phyloP scores from a whole-genome alignment of 176 grass and related monocot genomes.

The Raddia guianensis region DNA sequence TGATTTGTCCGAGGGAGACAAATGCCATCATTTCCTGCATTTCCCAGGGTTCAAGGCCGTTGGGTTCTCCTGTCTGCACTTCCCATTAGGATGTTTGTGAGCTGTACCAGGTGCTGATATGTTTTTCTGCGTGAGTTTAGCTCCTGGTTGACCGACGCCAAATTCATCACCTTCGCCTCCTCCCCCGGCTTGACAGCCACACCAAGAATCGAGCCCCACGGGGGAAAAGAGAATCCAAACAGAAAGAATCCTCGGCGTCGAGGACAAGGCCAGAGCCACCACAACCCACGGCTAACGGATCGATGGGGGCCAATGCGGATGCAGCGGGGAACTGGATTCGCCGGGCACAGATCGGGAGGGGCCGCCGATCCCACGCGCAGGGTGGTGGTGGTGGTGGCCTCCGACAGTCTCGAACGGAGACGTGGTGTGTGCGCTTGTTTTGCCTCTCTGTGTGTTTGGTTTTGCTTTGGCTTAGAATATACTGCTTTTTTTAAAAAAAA shows the following conservation, averaged over 20 bases:
- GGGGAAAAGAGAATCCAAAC: too few relatives aligned
- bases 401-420: slow-evolving; percentile 31
- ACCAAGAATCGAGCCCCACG: too few relatives aligned
- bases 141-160: too few relatives aligned
- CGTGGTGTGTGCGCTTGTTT: background rate
- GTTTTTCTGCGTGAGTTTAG: slow-evolving; percentile 17
- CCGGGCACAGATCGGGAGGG: slow-evolving; percentile 20
- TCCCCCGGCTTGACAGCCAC: too few relatives aligned
- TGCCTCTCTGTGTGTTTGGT: background rate
- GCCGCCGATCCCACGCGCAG: background rate
- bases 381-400: slow-evolving; percentile 9
- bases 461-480: slow-evolving; percentile 45
- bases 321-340: background rate
- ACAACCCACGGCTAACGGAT: slow-evolving; percentile 19
- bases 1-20: background rate
- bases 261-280: slow-evolving; percentile 15
- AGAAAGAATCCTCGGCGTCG: background rate
- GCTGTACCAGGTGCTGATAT: slow-evolving; percentile 14
- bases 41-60: background rate
- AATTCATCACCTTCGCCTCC: too few relatives aligned
- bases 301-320: slow-evolving; percentile 15
- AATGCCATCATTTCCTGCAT: background rate
- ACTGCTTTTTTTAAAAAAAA: too few relatives aligned
- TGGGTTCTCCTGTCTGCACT: background rate
- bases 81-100: background rate